Evolutionary conservation across 805 yeast species (phyloP).

Genomic region (Hanseniaspora thailandica): DNA sequence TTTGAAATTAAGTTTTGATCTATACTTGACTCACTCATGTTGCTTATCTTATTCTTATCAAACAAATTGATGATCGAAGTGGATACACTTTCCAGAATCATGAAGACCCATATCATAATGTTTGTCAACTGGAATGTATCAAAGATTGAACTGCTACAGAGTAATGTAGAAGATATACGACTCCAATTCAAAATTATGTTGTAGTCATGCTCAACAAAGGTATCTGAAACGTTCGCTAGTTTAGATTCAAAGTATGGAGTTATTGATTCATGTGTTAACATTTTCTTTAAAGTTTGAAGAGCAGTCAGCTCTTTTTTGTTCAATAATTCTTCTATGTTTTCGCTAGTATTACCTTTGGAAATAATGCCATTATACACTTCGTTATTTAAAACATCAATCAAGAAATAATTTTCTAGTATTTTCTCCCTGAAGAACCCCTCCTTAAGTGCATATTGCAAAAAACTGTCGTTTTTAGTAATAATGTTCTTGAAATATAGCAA

Average conservation of each 20-base stretch:
- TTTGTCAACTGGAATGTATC: conserved; percentile 30
- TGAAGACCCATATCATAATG: conserved; percentile 32
- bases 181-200: conserved; percentile 17
- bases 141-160: conserved; percentile 32
- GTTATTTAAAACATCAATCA: not conserved
- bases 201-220: not conserved
- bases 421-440: not conserved
- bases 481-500: conserved; percentile 6
- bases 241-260: conserved; percentile 7
- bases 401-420: not conserved
- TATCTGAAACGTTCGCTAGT: not conserved
- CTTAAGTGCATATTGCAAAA: conserved; percentile 12
- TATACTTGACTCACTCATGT: conserved; percentile 14
- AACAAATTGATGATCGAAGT: conserved; percentile 23
- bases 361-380: not conserved
- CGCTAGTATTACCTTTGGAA: not conserved
- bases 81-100: conserved; percentile 23
- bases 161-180: conserved; percentile 26
- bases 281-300: not conserved
- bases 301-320: not conserved
- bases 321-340: conserved; percentile 1
- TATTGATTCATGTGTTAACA: conserved; percentile 11
- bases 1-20: conserved; percentile 16
- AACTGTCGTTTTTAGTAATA: conserved; percentile 8
- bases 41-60: conserved; percentile 12